These are phyloP conservation scores for Suillus sp. DNA, from an alignment of 768 basidiomycete species.

Conservation along the genomic window DNA sequence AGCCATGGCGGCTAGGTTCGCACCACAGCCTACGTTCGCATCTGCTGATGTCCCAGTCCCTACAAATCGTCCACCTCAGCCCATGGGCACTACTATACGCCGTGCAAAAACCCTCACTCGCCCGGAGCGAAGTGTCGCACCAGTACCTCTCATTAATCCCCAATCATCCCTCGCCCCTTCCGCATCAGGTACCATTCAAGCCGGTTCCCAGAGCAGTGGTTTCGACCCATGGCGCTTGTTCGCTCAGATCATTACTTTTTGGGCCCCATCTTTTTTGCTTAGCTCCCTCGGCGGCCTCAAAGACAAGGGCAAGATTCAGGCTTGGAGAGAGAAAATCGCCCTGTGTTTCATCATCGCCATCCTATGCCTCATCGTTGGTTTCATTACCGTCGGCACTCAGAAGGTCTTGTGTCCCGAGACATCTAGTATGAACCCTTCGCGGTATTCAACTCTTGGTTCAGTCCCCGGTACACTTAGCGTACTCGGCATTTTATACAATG, in stretches of 20 bases:
- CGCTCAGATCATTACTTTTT: slow-evolving; percentile 80
- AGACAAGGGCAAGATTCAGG: slow-evolving; percentile 77
- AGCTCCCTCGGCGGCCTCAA: slow-evolving; percentile 75
- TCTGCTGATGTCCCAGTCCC: slow-evolving; percentile 67
- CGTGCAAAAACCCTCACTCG: slow-evolving; percentile 95
- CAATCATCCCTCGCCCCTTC: slow-evolving; percentile 46
- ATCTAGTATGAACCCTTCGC: slow-evolving; percentile 41
- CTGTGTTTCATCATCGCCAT: slow-evolving; percentile 85
- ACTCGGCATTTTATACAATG: slow-evolving; percentile 76
- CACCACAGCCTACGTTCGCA: slow-evolving; percentile 21
- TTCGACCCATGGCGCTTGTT: slow-evolving; percentile 80
- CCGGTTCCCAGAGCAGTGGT: slow-evolving; percentile 30
- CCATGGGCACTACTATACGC: slow-evolving; percentile 63
- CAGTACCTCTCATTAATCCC: slow-evolving; percentile 92
- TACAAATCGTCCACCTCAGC: slow-evolving; percentile 53
- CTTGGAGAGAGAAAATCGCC: slow-evolving; percentile 97
- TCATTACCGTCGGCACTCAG: slow-evolving; percentile 93
- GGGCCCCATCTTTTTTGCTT: slow-evolving; percentile 84
- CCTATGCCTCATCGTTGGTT: slow-evolving; percentile 81
- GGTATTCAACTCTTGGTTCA: slow-evolving; percentile 58
- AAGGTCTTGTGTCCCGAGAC: slow-evolving; percentile 83
- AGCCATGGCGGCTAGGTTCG: slow-evolving; percentile 28
- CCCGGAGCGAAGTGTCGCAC: slow-evolving; percentile 93
- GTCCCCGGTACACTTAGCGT: slow-evolving; percentile 69
- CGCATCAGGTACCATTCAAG: slow-evolving; percentile 39